Conservation (phyloP, 345 rosid species). For the Euphorbia tirucalli region DNA sequence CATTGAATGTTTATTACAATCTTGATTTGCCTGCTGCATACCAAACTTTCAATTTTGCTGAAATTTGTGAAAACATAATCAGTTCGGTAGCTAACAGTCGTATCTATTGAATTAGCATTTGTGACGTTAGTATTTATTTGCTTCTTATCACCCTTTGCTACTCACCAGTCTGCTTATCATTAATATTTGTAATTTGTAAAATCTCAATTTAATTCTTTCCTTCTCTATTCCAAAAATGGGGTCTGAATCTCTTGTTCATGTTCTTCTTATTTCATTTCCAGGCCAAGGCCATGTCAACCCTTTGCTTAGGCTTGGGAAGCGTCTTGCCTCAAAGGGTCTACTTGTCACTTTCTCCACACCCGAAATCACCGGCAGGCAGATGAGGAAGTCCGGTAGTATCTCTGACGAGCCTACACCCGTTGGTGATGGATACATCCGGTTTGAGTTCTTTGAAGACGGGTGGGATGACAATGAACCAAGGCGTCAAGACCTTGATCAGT, state of each 20-base stretch:
- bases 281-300: constrained; percentile 84
- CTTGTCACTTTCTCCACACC: constrained; percentile 66
- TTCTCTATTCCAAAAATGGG: constrained; percentile 21
- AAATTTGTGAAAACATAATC: not conserved
- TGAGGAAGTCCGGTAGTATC: constrained; percentile 50
- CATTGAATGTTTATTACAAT: no score
- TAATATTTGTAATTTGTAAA: no score
- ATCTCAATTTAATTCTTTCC: no score
- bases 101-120: not conserved
- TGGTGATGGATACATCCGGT: constrained; percentile 66
- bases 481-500: constrained; percentile 38
- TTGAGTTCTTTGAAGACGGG: constrained; percentile 72
- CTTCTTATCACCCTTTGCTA: not conserved
- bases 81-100: not conserved
- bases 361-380: constrained; percentile 48
- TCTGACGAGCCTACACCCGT: constrained; percentile 45
- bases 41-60: no score
- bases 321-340: constrained; percentile 70
- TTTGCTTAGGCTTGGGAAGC: constrained; percentile 71
- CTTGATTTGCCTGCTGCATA: no score
- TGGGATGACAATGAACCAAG: constrained; percentile 49
- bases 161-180: not conserved
- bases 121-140: not conserved
- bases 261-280: constrained; percentile 5
- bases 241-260: constrained; percentile 13